Evolutionary conservation across 306 rosid genomes (phyloP).

Genomic region (Fragaria vesca): DNA sequence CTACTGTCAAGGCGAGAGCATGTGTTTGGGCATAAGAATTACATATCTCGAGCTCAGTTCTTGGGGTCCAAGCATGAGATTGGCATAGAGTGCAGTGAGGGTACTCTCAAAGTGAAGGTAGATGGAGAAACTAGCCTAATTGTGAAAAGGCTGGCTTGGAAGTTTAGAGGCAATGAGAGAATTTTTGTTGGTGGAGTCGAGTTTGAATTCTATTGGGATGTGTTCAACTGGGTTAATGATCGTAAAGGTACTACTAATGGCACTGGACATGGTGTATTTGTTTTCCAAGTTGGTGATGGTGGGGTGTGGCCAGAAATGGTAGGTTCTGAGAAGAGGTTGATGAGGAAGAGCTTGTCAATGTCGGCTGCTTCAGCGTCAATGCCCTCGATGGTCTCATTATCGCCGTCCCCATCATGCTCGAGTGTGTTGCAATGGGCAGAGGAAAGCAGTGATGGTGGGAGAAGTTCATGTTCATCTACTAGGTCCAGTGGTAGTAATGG

Average conservation of each 20-base stretch:
- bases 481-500: slow-evolving; percentile 57
- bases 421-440: slow-evolving; percentile 84
- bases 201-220: slow-evolving; percentile 83
- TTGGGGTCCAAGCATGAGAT: slow-evolving; percentile 68
- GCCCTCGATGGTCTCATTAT: slow-evolving; percentile 16
- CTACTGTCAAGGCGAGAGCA: slow-evolving; percentile 70
- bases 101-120: slow-evolving; percentile 55
- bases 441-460: slow-evolving; percentile 75
- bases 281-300: slow-evolving; percentile 73
- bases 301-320: slow-evolving; percentile 78
- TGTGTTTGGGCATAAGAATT: slow-evolving; percentile 55
- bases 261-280: slow-evolving; percentile 64
- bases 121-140: slow-evolving; percentile 49
- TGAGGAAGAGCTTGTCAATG: slow-evolving; percentile 53
- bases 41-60: slow-evolving; percentile 51
- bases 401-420: slow-evolving; percentile 44
- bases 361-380: slow-evolving; percentile 27
- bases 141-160: slow-evolving; percentile 76
- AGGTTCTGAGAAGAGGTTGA: slow-evolving; percentile 64
- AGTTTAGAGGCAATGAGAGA: slow-evolving; percentile 85
- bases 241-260: slow-evolving; percentile 22
- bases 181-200: slow-evolving; percentile 54
- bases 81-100: slow-evolving; percentile 59
- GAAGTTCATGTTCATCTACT: slow-evolving; percentile 77
- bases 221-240: slow-evolving; percentile 61